phyloP scores from a whole-genome alignment of 2,329 filamentous ascomycete genomes.

The Thielaviopsis cerberus region DNA sequence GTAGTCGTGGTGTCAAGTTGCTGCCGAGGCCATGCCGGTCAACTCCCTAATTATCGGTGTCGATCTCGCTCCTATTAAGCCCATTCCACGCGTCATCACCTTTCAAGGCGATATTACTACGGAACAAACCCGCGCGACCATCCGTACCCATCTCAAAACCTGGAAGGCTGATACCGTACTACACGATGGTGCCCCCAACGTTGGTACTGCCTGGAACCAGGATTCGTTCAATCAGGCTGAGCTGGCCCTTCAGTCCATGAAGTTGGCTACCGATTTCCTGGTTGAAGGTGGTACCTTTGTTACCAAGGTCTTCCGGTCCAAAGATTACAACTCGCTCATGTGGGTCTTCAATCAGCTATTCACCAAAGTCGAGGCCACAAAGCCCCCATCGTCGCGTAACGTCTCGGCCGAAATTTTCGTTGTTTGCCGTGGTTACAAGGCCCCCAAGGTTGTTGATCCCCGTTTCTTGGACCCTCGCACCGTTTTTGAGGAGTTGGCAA shows the following conservation, averaged over 20 bases:
- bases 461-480: slow-evolving; percentile 75
- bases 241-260: slow-evolving; percentile 74
- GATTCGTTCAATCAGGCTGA: slow-evolving; percentile 97
- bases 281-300: slow-evolving; percentile 81
- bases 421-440: slow-evolving; percentile 87
- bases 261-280: slow-evolving; percentile 84
- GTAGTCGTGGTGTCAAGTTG: slow-evolving; percentile 88
- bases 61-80: slow-evolving; percentile 85
- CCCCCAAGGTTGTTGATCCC: slow-evolving; percentile 80
- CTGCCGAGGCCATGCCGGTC: slow-evolving; percentile 81
- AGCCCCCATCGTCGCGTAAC: slow-evolving; percentile 85
- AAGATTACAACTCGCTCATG: slow-evolving; percentile 85
- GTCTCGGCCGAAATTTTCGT: slow-evolving; percentile 98
- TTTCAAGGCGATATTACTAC: slow-evolving; percentile 98
- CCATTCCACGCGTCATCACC: slow-evolving; percentile 81
- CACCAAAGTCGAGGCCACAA: slow-evolving; percentile 85
- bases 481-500: slow-evolving; percentile 83
- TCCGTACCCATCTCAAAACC: slow-evolving; percentile 76
- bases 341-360: slow-evolving; percentile 99
- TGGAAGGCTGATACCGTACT: slow-evolving; percentile 93
- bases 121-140: slow-evolving; percentile 81
- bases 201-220: slow-evolving; percentile 94
- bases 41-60: slow-evolving; percentile 85
- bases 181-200: slow-evolving; percentile 93
- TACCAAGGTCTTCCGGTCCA: slow-evolving; percentile 92